A percentile compares a stretch with the other conserved stretches of the same genome.
These are phyloP conservation scores for Teratosphaeria nubilosa DNA, from an alignment of 2,329 filamentous ascomycete species.

Conservation along the genomic window DNA sequence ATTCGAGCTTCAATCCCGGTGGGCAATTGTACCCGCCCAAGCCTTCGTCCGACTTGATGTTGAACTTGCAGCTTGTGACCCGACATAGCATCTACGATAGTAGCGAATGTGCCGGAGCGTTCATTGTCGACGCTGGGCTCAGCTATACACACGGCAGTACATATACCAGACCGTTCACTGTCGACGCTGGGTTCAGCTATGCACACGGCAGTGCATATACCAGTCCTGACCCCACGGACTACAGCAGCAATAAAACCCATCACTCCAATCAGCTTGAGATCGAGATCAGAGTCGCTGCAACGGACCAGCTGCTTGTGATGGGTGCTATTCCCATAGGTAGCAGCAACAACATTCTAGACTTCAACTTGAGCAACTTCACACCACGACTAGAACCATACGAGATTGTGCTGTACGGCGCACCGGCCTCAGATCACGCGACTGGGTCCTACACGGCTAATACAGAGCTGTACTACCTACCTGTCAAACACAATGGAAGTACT, in stretches of 20 bases:
- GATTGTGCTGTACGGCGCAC: slow-evolving; percentile 25
- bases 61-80: slow-evolving; percentile 37
- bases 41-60: slow-evolving; percentile 25
- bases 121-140: slow-evolving; percentile 35
- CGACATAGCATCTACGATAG: slow-evolving; percentile 40
- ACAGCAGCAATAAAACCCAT: slow-evolving; percentile 8
- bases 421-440: slow-evolving; percentile 16
- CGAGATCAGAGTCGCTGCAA: slow-evolving; percentile 7
- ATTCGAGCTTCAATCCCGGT: slow-evolving; percentile 39
- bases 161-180: slow-evolving; percentile 29
- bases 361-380: slow-evolving; percentile 24
- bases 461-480: slow-evolving; percentile 32
- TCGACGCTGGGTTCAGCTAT: slow-evolving; percentile 33
- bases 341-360: slow-evolving; percentile 27
- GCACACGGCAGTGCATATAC: slow-evolving; percentile 27
- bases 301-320: slow-evolving; percentile 7
- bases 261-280: slow-evolving; percentile 7
- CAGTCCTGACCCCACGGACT: slow-evolving; percentile 10
- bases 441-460: slow-evolving; percentile 29
- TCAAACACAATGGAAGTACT: slow-evolving; percentile 34
- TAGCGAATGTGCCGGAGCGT: slow-evolving; percentile 28
- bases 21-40: slow-evolving; percentile 36
- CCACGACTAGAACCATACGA: slow-evolving; percentile 26
- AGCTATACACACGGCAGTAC: slow-evolving; percentile 29
- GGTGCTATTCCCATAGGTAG: slow-evolving; percentile 27